Percentiles rank a stretch among this genome's conserved stretches.
These are phyloP conservation scores for Pascua guehoae DNA, from an alignment of 1,284 basidiomycete species.

Conservation along the genomic window DNA sequence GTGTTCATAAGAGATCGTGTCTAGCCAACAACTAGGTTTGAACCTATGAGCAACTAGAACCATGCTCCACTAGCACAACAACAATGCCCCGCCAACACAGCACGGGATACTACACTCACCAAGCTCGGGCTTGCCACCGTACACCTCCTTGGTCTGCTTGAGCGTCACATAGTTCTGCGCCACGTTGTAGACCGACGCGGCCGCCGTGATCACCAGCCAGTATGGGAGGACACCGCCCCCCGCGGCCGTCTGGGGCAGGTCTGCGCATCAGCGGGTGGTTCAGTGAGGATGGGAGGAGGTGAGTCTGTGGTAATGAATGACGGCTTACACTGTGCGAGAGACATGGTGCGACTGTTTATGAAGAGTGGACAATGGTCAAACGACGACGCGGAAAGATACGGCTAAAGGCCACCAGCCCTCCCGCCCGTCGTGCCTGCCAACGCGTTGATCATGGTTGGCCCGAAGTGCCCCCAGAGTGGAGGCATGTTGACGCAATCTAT, in stretches of 20 bases:
- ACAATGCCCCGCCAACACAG: no score
- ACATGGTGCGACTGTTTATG: neutral
- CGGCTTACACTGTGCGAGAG: slow-evolving; percentile 4
- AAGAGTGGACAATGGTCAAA: neutral
- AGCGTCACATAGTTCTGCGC: slow-evolving; percentile 75
- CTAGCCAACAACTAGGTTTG: neutral
- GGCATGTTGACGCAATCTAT: no score
- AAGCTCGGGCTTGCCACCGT: slow-evolving; percentile 58
- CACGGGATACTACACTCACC: slow-evolving; percentile 37
- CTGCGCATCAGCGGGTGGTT: slow-evolving; percentile 6
- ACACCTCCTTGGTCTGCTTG: slow-evolving; percentile 71
- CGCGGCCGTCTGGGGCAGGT: slow-evolving; percentile 27
- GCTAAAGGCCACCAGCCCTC: no score
- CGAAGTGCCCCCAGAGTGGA: no score
- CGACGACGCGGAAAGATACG: neutral
- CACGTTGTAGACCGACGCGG: slow-evolving; percentile 75
- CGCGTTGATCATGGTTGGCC: no score
- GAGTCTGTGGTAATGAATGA: neutral
- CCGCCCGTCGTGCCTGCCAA: no score
- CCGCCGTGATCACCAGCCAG: slow-evolving; percentile 78
- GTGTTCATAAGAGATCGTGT: no score
- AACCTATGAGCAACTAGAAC: neutral
- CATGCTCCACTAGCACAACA: neutral
- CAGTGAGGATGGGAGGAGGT: neutral
- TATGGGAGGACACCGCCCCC: slow-evolving; percentile 66